These are phyloP conservation scores for Sphaerosporella brunnea DNA, from an alignment of 495 filamentous ascomycete species.

Conservation along the genomic window DNA sequence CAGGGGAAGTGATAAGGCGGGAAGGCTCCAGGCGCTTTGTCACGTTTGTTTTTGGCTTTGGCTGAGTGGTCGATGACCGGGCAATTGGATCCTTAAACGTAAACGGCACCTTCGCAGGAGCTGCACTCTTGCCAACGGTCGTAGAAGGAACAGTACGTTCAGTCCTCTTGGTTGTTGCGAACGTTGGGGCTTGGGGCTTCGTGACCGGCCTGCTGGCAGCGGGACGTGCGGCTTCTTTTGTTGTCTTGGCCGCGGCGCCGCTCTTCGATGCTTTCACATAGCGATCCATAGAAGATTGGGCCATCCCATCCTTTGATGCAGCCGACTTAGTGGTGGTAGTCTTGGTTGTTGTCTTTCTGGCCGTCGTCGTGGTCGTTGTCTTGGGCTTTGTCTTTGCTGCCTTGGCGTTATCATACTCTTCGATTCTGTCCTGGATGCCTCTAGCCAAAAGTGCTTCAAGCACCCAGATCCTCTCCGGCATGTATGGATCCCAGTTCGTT, in stretches of 20 bases:
- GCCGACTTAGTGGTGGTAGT: not conserved
- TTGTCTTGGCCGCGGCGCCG: not conserved
- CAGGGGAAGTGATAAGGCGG: too few species aligned
- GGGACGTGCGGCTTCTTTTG: not conserved
- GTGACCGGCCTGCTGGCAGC: not conserved
- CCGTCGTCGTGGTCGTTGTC: slow-evolving; percentile 2
- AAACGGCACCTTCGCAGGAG: not conserved
- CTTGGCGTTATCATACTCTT: slow-evolving; percentile 47
- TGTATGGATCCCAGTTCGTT: slow-evolving; percentile 47
- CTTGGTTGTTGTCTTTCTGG: slow-evolving; percentile 9
- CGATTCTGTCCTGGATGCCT: slow-evolving; percentile 52
- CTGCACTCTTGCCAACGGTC: not conserved
- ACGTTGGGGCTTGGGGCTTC: not conserved
- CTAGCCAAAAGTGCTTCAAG: slow-evolving; percentile 51
- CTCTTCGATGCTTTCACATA: not conserved
- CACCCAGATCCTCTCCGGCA: slow-evolving; percentile 55
- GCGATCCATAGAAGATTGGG: not conserved
- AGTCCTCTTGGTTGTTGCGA: not conserved
- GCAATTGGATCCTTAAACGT: not conserved
- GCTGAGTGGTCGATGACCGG: not conserved
- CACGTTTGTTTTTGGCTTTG: too few species aligned
- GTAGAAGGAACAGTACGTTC: not conserved
- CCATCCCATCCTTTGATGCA: not conserved
- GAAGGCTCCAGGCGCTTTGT: too few species aligned
- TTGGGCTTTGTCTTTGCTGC: slow-evolving; percentile 9